These are phyloP conservation scores for Pseudocercospora ulei DNA, from an alignment of 2,329 filamentous ascomycete genomes.

Conservation along the genomic window DNA sequence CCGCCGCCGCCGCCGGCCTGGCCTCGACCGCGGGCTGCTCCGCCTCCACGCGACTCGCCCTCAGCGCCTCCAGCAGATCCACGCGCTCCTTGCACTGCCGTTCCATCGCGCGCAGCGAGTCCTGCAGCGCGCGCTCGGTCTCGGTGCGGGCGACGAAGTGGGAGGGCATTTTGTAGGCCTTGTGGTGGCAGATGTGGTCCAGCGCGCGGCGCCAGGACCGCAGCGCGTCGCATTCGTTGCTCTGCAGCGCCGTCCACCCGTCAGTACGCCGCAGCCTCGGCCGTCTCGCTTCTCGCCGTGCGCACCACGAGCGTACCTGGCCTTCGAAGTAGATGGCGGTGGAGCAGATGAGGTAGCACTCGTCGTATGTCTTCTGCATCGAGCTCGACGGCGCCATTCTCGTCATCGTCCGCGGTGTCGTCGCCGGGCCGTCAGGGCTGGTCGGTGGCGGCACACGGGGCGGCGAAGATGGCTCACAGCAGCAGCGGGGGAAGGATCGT, in stretches of 20 bases:
- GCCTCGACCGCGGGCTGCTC: constrained; percentile 34
- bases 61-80: constrained; percentile 72
- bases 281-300: too few species aligned
- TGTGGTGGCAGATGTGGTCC: constrained; percentile 78
- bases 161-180: constrained; percentile 61
- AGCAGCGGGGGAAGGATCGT: too few species aligned
- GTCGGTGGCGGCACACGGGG: too few species aligned
- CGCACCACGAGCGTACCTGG: constrained; percentile 51
- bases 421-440: constrained; percentile 6
- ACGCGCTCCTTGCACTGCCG: constrained; percentile 88
- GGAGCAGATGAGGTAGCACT: constrained; percentile 87
- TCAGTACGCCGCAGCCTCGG: constrained; percentile 1
- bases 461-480: too few species aligned
- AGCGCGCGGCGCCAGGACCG: constrained; percentile 83
- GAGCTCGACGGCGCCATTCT: constrained; percentile 54
- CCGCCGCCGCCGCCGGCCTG: constrained; percentile 11
- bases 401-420: constrained; percentile 25
- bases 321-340: constrained; percentile 94
- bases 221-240: constrained; percentile 82
- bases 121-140: constrained; percentile 71
- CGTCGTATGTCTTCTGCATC: constrained; percentile 95
- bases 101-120: constrained; percentile 73
- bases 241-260: constrained; percentile 56
- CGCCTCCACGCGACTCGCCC: constrained; percentile 52
- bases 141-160: constrained; percentile 63